These are phyloP conservation scores for Mallotus nudiflorus DNA, from an alignment of 345 rosid species.

Conservation along the genomic window DNA sequence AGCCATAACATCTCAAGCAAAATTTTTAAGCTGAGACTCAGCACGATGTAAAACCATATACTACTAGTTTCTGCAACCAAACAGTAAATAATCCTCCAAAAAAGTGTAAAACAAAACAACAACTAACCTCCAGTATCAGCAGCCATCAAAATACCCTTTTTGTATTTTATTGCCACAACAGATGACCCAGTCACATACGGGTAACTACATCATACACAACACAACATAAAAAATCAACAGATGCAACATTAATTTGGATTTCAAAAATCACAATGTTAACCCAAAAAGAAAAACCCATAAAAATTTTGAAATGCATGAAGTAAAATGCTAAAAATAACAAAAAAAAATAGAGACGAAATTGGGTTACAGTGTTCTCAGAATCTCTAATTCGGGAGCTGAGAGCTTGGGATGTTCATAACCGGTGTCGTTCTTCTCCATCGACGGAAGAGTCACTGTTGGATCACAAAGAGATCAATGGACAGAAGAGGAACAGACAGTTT, in stretches of 20 bases:
- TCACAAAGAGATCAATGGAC: too few relatives aligned
- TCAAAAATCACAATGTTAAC: background rate
- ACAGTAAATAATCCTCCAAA: too few relatives aligned
- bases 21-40: too few relatives aligned
- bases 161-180: conserved; percentile 86
- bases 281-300: too few relatives aligned
- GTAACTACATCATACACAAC: conserved; percentile 36
- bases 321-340: background rate
- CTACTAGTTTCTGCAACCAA: too few relatives aligned
- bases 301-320: background rate
- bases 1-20: too few relatives aligned
- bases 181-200: conserved; percentile 98
- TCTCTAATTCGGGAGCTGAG: conserved; percentile 36
- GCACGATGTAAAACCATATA: too few relatives aligned
- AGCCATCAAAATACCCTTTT: conserved; percentile 94
- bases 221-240: background rate
- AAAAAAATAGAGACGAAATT: background rate
- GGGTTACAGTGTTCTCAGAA: conserved; percentile 53
- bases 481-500: too few relatives aligned
- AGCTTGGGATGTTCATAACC: too few relatives aligned
- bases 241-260: background rate
- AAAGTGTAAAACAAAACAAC: background rate
- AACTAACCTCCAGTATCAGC: conserved; percentile 92
- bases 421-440: too few relatives aligned
- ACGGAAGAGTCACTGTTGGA: too few relatives aligned